Evolutionary conservation across 2,329 filamentous ascomycete species (phyloP).

Genomic region (Corinectria fuckeliana): DNA sequence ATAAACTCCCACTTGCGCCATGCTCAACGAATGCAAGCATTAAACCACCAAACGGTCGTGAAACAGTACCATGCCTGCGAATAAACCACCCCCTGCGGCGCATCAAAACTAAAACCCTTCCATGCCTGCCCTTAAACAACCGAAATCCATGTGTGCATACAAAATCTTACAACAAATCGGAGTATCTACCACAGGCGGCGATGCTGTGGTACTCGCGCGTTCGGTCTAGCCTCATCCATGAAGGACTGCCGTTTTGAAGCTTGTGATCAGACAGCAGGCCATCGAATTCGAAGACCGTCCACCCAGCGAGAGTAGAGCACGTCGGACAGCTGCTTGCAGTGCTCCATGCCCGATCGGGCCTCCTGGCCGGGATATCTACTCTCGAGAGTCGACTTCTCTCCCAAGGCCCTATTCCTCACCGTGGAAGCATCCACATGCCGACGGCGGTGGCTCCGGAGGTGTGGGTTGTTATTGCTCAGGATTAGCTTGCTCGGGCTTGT

Average conservation of each 20-base stretch:
- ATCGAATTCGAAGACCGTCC: conserved; percentile 77
- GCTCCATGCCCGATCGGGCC: conserved; percentile 80
- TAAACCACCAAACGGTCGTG: too few species aligned
- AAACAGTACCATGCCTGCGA: conserved; percentile 21
- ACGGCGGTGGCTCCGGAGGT: conserved; percentile 78
- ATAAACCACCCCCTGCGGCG: not conserved
- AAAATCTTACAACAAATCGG: conserved; percentile 9
- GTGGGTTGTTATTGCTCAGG: conserved; percentile 82
- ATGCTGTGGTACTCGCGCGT: not conserved
- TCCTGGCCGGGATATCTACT: conserved; percentile 62
- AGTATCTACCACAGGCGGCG: not conserved
- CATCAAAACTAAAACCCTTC: not conserved
- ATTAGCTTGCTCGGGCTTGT: conserved; percentile 69
- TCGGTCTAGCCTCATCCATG: not conserved
- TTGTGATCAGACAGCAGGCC: conserved; percentile 54
- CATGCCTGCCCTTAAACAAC: conserved; percentile 12
- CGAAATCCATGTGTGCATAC: conserved; percentile 4
- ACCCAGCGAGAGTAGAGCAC: conserved; percentile 92
- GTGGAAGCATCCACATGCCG: conserved; percentile 59
- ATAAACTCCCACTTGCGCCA: too few species aligned
- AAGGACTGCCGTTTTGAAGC: not conserved
- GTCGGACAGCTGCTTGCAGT: conserved; percentile 86
- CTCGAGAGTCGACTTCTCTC: conserved; percentile 58
- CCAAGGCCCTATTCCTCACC: conserved; percentile 52
- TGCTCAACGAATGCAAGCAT: too few species aligned